Evolutionary conservation across 176 grass and related monocot genomes (phyloP).

Genomic region (Oryza punctata): DNA sequence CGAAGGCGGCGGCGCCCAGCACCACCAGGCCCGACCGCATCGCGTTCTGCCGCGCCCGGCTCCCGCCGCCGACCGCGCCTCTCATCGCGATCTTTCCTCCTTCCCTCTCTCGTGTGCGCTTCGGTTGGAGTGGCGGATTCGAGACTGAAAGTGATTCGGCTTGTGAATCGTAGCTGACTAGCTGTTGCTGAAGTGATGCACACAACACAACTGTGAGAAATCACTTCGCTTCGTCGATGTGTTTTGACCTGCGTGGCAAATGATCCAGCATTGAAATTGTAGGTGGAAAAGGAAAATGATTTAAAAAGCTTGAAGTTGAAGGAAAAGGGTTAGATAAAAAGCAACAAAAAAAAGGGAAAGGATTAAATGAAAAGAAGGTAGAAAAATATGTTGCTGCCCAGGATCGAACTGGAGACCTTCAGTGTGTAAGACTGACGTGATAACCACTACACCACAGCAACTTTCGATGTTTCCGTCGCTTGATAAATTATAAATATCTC

Average conservation of each 20-base stretch:
- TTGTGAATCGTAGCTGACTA: neutral
- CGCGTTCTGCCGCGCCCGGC: constrained; percentile 61
- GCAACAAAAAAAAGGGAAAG: too few species aligned
- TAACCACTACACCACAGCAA: constrained; percentile 99
- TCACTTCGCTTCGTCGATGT: neutral
- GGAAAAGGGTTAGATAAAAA: neutral
- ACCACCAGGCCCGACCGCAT: constrained; percentile 81
- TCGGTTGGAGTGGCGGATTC: neutral
- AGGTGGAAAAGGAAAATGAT: neutral
- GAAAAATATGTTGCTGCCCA: constrained; percentile 52
- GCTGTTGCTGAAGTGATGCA: neutral
- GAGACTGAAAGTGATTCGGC: neutral
- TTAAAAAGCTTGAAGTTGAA: neutral
- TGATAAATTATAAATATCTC: too few species aligned
- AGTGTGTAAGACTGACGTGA: constrained; percentile 99
- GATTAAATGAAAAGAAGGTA: too few species aligned
- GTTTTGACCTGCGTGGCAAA: neutral
- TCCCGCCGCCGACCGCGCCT: constrained; percentile 19
- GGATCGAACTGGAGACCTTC: constrained; percentile 97
- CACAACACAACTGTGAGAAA: too few species aligned
- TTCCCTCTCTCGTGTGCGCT: neutral
- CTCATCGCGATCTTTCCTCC: constrained; percentile 19
- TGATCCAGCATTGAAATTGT: neutral
- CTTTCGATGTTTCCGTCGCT: neutral
- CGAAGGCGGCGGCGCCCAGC: constrained; percentile 67